phyloP scores from a whole-genome alignment of 495 filamentous ascomycete genomes.

The Xanthoparmelia taractica region DNA sequence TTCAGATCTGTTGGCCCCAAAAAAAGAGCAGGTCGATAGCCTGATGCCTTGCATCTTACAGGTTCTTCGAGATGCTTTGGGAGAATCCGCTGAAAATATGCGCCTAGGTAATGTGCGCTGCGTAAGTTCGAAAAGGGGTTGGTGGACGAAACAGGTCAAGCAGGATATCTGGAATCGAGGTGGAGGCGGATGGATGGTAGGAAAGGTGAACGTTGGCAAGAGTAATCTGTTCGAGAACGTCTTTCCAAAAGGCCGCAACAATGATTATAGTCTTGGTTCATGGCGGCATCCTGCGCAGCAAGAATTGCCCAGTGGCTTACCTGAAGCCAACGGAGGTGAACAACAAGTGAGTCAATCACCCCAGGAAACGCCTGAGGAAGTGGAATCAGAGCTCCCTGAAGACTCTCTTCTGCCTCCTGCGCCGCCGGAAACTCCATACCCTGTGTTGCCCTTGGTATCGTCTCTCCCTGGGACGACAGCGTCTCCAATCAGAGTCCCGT shows the following conservation, averaged over 20 bases:
- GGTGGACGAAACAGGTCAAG: slow-evolving; percentile 84
- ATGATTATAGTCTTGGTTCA: slow-evolving; percentile 12
- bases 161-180: slow-evolving; percentile 72
- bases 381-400: background rate
- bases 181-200: slow-evolving; percentile 92
- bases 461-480: slow-evolving; percentile 88
- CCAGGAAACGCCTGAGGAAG: background rate
- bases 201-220: slow-evolving; percentile 97
- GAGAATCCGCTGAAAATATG: slow-evolving; percentile 49
- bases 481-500: slow-evolving; percentile 83
- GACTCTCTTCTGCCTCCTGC: slow-evolving; percentile 62
- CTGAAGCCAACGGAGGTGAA: background rate
- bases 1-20: slow-evolving; percentile 74
- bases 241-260: slow-evolving; percentile 64
- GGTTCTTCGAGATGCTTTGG: slow-evolving; percentile 65
- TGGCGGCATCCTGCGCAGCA: slow-evolving; percentile 14
- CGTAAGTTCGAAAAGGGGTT: slow-evolving; percentile 71
- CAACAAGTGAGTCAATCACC: background rate
- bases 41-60: slow-evolving; percentile 75
- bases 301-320: background rate
- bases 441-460: slow-evolving; percentile 74
- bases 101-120: slow-evolving; percentile 77
- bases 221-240: slow-evolving; percentile 79
- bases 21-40: slow-evolving; percentile 67
- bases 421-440: slow-evolving; percentile 62